A percentile compares a stretch with the other conserved stretches of the same genome.
Evolutionary conservation across 2,329 filamentous ascomycete species (phyloP).

Genomic region (Waltergamsia citrina): DNA sequence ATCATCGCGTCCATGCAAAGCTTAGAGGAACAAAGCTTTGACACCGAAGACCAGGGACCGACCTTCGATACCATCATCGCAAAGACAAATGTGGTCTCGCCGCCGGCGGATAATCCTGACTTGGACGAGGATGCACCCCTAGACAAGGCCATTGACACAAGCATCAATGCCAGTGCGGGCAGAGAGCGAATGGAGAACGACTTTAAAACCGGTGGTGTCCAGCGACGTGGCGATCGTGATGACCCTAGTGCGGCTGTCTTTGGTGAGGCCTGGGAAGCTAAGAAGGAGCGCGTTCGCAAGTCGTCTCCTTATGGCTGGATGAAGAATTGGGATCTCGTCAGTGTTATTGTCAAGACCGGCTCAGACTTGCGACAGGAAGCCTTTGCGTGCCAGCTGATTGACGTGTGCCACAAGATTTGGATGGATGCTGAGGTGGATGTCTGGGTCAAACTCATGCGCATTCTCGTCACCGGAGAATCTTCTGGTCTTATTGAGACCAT

Average conservation of each 20-base stretch:
- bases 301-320: constrained; percentile 82
- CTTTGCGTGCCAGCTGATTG: constrained; percentile 77
- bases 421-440: constrained; percentile 63
- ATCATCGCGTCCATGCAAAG: constrained; percentile 89
- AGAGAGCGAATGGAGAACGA: constrained; percentile 84
- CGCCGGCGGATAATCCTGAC: constrained; percentile 28
- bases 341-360: constrained; percentile 81
- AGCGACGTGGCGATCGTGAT: constrained; percentile 72
- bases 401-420: constrained; percentile 76
- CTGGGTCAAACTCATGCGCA: constrained; percentile 86
- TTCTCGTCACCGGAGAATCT: constrained; percentile 75
- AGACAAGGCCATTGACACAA: constrained; percentile 22
- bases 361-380: constrained; percentile 77
- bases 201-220: constrained; percentile 75
- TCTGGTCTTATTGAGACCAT: constrained; percentile 82
- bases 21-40: constrained; percentile 77
- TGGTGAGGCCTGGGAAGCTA: constrained; percentile 76
- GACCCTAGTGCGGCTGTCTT: constrained; percentile 81
- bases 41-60: constrained; percentile 61
- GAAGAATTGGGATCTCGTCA: constrained; percentile 83
- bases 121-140: constrained; percentile 45
- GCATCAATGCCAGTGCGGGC: constrained; percentile 60
- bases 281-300: constrained; percentile 74
- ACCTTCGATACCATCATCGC: constrained; percentile 80
- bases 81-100: constrained; percentile 45